Conservation (phyloP, 2,329 filamentous ascomycete species). For the Colletotrichum chrysophilum region DNA sequence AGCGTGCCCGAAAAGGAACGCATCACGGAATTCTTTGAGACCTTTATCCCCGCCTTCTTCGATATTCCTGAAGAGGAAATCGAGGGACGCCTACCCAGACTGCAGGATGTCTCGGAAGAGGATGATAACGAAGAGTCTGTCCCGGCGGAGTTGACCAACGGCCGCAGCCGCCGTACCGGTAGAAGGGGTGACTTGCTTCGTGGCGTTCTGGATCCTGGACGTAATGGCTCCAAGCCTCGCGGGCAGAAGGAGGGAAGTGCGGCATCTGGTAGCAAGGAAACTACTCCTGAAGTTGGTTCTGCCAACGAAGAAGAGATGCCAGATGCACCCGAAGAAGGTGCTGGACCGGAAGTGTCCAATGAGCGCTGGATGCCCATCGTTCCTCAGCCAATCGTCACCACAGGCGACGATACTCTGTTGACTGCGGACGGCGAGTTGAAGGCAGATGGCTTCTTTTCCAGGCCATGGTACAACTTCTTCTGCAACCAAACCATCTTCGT, state of each 20-base stretch:
- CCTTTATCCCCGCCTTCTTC: conserved; percentile 79
- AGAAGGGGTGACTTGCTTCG: conserved; percentile 84
- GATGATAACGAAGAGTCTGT: conserved; percentile 79
- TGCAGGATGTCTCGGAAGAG: conserved; percentile 73
- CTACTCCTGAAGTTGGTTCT: conserved; percentile 83
- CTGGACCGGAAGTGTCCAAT: conserved; percentile 66
- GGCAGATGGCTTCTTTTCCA: conserved; percentile 80
- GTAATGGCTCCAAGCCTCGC: conserved; percentile 72
- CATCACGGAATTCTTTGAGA: conserved; percentile 77
- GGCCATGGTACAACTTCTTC: conserved; percentile 87
- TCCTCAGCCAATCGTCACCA: conserved; percentile 59
- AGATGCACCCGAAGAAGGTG: conserved; percentile 62
- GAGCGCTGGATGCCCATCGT: conserved; percentile 69
- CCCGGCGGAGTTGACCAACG: conserved; percentile 73
- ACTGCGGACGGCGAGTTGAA: conserved; percentile 69
- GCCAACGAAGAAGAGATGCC: conserved; percentile 78
- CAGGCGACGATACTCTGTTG: conserved; percentile 59
- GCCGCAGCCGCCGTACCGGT: conserved; percentile 71
- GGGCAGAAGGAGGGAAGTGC: conserved; percentile 80
- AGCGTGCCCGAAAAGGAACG: conserved; percentile 76
- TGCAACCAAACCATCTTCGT: conserved; percentile 91
- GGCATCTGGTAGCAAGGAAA: conserved; percentile 83
- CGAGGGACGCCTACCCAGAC: conserved; percentile 68
- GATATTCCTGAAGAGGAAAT: conserved; percentile 75
- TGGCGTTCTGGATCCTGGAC: conserved; percentile 80